Evolutionary conservation across 805 yeast genomes (phyloP), one percentile per base, ranked within the genome.

Genomic region (Candida arabinofermentans): DNA sequence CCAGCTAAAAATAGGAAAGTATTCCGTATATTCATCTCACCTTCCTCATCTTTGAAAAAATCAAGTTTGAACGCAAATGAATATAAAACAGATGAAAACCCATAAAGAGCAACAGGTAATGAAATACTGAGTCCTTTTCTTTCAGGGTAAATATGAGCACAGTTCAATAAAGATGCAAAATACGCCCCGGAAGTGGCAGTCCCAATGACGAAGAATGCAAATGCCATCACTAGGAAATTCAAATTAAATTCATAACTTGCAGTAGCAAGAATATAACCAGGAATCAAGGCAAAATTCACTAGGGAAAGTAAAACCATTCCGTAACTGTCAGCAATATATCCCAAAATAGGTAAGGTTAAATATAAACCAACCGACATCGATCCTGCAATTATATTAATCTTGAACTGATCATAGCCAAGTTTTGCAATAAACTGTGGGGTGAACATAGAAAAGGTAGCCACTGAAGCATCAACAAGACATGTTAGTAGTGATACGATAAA

Each of bases 21-120:
- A 37, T 57, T 66, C 30, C 62, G 58, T 34, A 83, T 57, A 53
- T 81, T 71, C 38, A 83, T 55, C 3, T 32, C 22, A 3, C 29
- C 29, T n/a, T 53, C 54, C 44, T 46, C 47, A 5, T 44, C 24
- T 19, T 48, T 54, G 36, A 61, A 80, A 70, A 64, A 10, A 52
- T 47, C 18, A 72, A 54, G 43, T 71, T 74, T 55, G 75, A 58
- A 27, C 78, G 53, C 58, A 38, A 81, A 88, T 0, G 95, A 73
- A 3, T 85, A 83, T 36, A 89, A 61, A 38, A 90, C 66, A 2
- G 95, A 75, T 3, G 93, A 82, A 21, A 87, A 54, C 1, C 97
- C 98, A 60, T 83, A 89, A 46, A 83, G 82, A 0, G 93, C 78
- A 2, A 89, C 88, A 0, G 98, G 98, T 36, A 84, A 73, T 40